Evolutionary conservation across 2,329 filamentous ascomycete species (phyloP).

Genomic region (Diaporthe vexans): DNA sequence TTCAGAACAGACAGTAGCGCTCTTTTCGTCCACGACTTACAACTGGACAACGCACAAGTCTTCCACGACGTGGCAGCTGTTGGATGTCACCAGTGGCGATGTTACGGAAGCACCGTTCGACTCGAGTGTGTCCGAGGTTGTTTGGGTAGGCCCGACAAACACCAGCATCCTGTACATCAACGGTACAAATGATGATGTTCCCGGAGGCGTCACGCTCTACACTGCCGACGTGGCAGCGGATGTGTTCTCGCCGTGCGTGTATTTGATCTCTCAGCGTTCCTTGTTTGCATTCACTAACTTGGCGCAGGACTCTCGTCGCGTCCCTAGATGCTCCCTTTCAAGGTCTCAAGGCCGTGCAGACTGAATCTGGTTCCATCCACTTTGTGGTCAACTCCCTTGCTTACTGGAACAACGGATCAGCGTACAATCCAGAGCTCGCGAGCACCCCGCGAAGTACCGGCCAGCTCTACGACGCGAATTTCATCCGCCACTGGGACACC

Average conservation of each 20-base stretch:
- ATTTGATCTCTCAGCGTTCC: neutral
- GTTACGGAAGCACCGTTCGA: constrained; percentile 12
- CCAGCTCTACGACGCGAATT: constrained; percentile 69
- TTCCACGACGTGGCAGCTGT: constrained; percentile 10
- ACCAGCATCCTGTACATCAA: constrained; percentile 64
- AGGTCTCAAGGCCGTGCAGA: constrained; percentile 53
- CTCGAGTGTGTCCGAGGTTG: constrained; percentile 60
- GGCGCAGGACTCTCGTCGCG: constrained; percentile 50
- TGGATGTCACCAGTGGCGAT: constrained; percentile 17
- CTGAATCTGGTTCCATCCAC: constrained; percentile 51
- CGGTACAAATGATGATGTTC: constrained; percentile 59
- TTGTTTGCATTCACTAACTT: neutral
- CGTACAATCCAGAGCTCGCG: constrained; percentile 67
- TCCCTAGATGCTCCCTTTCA: constrained; percentile 55
- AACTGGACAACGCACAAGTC: constrained; percentile 15
- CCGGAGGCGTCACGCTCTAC: constrained; percentile 56
- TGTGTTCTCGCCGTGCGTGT: constrained; percentile 26
- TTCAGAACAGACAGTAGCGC: neutral
- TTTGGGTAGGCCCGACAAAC: constrained; percentile 67
- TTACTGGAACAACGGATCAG: constrained; percentile 66
- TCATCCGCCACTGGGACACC: constrained; percentile 72
- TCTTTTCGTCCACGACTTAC: constrained; percentile 20
- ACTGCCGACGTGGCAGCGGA: constrained; percentile 51
- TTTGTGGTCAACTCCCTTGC: constrained; percentile 65
- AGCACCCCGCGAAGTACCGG: constrained; percentile 62